Base-by-base conservation (phyloP, 768 basidiomycete genomes). In the Pisolithus tinctorius region DNA sequence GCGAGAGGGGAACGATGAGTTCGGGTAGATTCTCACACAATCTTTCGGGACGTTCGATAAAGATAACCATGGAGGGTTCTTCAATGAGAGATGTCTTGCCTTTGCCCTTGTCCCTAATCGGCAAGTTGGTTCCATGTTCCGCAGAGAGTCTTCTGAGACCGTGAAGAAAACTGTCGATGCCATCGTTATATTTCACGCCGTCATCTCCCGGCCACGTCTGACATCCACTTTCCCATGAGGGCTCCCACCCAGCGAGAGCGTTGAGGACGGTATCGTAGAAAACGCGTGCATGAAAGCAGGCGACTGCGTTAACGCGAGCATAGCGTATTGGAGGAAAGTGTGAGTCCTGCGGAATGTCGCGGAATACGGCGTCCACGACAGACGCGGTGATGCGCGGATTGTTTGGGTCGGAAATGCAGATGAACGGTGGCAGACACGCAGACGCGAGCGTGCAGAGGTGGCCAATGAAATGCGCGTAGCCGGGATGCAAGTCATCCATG, bases 41-140 rank as follows among this genome's bases (percentile, higher is more conserved):
- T 41, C 79, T 72, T 63, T 91, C 87, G 0, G 81, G 83, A n/a
- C 74, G 72, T 55, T 88, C 83, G 38, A 91, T 62, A 5, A 84
- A 67, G 39, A 91, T 69, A 9, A 86, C 78, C 57, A 88, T 70
- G 64, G 49, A 55, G 1, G 63, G 55, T 57, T 68, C 49, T n/a
- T 54, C 47, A 31, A 50, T 43, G 26, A 31, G 13, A 27, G 49
- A 52, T 52, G 52, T 31, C 51, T 71, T 74, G 4, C 58, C 57
- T 40, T 63, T 68, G 9, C 52, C 60, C 29, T 57, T 59, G 5
- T 51, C 54, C 10, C 57, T 51, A 9, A 14, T 26, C 14, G 17
- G 11, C 20, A 14, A n/a, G 27, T 16, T 41, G 37, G n/a, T 47
- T 49, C 34, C 37, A 44, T 45, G 52, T 49, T 55, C 45, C 53